Evolutionary conservation across 2,329 filamentous ascomycete genomes (phyloP).

Genomic region (Aspergillus sp.): DNA sequence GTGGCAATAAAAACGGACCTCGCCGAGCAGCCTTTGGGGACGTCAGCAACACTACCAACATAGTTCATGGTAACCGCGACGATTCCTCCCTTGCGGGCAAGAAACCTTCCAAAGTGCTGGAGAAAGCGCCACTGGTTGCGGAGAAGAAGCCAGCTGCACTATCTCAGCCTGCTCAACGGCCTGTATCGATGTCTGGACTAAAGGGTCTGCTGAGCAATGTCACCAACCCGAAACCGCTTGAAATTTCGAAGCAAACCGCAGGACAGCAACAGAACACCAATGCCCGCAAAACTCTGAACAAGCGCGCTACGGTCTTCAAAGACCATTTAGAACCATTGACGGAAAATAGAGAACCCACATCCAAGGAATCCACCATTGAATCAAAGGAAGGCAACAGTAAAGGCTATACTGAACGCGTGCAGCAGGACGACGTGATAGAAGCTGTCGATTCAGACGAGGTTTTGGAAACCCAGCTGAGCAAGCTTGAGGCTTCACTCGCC

Average conservation of each 20-base stretch:
- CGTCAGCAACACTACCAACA: slow-evolving; percentile 67
- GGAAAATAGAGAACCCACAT: slow-evolving; percentile 29
- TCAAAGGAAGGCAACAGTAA: slow-evolving; percentile 24
- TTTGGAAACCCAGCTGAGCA: slow-evolving; percentile 13
- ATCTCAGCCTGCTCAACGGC: slow-evolving; percentile 63
- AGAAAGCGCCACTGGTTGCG: slow-evolving; percentile 31
- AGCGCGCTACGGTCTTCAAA: slow-evolving; percentile 58
- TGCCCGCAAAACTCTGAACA: slow-evolving; percentile 50
- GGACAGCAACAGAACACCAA: slow-evolving; percentile 36
- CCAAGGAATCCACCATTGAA: slow-evolving; percentile 29
- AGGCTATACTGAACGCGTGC: slow-evolving; percentile 11
- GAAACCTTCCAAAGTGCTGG: slow-evolving; percentile 34
- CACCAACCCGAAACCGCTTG: slow-evolving; percentile 31
- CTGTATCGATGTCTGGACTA: slow-evolving; percentile 43
- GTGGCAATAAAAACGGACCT: slow-evolving; percentile 61
- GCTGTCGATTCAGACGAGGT: slow-evolving; percentile 8
- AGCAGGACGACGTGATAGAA: slow-evolving; percentile 16
- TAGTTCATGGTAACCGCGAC: slow-evolving; percentile 50
- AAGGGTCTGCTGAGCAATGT: slow-evolving; percentile 40
- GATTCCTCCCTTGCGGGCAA: slow-evolving; percentile 55
- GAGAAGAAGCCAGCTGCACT: slow-evolving; percentile 49
- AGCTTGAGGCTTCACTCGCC: slow-evolving; percentile 18
- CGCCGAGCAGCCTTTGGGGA: slow-evolving; percentile 82
- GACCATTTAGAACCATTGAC: slow-evolving; percentile 44
- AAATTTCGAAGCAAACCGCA: slow-evolving; percentile 33